Base-by-base conservation (phyloP, 371 early-diverging fungal genomes). In the Mucor lusitanicus region DNA sequence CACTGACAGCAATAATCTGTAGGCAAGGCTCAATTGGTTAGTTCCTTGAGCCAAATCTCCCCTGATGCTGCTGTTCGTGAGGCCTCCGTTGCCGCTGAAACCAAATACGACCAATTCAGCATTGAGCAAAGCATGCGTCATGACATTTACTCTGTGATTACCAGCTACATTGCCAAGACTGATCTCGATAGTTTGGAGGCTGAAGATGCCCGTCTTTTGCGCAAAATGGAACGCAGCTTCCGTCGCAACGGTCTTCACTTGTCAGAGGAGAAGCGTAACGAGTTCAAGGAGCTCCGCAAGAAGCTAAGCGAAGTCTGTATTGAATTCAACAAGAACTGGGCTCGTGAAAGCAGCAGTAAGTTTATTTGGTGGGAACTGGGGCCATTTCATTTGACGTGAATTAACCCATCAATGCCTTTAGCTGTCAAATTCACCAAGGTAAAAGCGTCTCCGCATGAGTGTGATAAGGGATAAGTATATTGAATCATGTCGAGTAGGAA, bases 71-170 rank as follows among this genome's bases (percentile, higher is more conserved):
- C 70, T 35, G 75, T 92, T 13, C 85, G 93, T 60, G 92, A 94
- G 35, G 93, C 91, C 19, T 85, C 89, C 42, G 79, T 85, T 39
- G 88, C 70, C 11, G 90, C 89, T 23, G 87, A 89, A 63, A 85
- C 85, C 56, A 78, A 78, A 59, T 84, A 88, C 59, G 84, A 87
- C 63, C 90, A 87, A 32, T 92, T 90, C 69, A 84, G 82, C 58
- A 92, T 94, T 69, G 93, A 93, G 62, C 83, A 83, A 27, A 70
- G 70, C 57, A 94, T 94, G 94, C 90, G 93, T 57, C 87, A 87
- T 61, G 94, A 94, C 65, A 77, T 94, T 23, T 94, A 89, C 70
- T 63, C 65, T 23, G 87, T 86, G 6, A 85, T 92, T 64, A 81
- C 85, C 25, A 79, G 73, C 19, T 86, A 86, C 55, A 79, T 86